Percentiles rank a stretch among this genome's conserved stretches.
Conservation (phyloP, 805 yeast genomes). For the Starmerella cellae region DNA sequence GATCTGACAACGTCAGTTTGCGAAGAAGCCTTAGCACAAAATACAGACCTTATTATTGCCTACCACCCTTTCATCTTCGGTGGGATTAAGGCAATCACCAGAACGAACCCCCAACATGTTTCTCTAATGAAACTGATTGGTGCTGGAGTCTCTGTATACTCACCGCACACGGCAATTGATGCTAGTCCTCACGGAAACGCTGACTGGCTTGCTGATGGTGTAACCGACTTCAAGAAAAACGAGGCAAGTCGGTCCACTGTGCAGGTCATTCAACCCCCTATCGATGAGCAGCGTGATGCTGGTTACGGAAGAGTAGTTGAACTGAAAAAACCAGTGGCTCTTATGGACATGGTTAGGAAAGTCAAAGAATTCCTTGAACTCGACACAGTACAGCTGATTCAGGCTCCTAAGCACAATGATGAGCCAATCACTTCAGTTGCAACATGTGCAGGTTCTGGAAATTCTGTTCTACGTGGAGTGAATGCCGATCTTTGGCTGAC, state of each 20-base stretch:
- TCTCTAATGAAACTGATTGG: constrained; percentile 61
- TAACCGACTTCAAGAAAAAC: constrained; percentile 27
- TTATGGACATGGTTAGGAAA: constrained; percentile 35
- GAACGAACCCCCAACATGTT: constrained; percentile 66
- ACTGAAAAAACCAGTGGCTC: constrained; percentile 33
- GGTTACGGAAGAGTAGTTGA: constrained; percentile 73
- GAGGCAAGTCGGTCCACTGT: constrained; percentile 26
- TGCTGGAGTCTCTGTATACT: constrained; percentile 74
- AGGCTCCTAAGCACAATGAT: constrained; percentile 20
- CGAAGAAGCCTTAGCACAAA: constrained; percentile 58
- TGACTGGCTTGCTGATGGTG: constrained; percentile 69
- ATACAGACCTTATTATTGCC: constrained; percentile 54
- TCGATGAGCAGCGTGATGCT: constrained; percentile 35
- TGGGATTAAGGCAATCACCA: constrained; percentile 62
- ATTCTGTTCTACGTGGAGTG: constrained; percentile 45
- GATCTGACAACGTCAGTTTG: constrained; percentile 77
- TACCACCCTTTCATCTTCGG: constrained; percentile 92
- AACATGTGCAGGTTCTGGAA: constrained; percentile 92
- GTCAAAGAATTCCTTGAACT: constrained; percentile 45
- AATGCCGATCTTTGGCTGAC: constrained; percentile 66
- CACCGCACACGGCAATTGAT: constrained; percentile 94
- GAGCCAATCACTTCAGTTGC: constrained; percentile 46
- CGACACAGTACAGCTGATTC: constrained; percentile 50
- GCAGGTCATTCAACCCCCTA: constrained; percentile 34
- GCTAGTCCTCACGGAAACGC: constrained; percentile 89